Evolutionary conservation across 306 rosid species (phyloP), one percentile per base, ranked within the genome.

Genomic region (Corylus americana): DNA sequence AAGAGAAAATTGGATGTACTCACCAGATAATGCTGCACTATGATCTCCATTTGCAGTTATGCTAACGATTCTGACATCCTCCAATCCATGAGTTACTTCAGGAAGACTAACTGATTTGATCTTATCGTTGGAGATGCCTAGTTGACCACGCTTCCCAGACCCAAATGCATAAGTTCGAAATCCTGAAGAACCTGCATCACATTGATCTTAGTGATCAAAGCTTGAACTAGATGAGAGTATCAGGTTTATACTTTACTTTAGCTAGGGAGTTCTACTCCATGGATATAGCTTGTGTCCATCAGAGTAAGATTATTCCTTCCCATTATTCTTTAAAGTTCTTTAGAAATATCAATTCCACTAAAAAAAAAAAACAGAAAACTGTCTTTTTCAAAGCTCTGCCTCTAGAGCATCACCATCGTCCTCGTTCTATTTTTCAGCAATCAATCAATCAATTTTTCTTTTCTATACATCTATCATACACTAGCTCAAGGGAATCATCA

Each of bases 41-140:
- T 93, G 98, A 87, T 95, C 98, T 76, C 99, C 99, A 79, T 83
- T 92, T 73, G 99, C 96, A 77, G 89, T 72, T 70, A 93, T 75
- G 79, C 85, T 77, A 47, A 76, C 77, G 7, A 91, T 81, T 69
- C 85, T 79, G 17, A 61, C 81, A 70, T 81, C 90, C 79, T 85
- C 96, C 75, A 93, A 79, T 55, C 85, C 92, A 45, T 77, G 77
- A 42, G 86, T 59, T 64, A 70, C 78, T 83, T 78, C 51, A 59
- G 93, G 99, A 79, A 89, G 78, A 84, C 77, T 82, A 74, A 86
- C 44, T 53, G 81, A 89, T 74, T 88, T 92, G 58, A 87, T 74
- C 86, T 77, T 89, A 16, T 62, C 88, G 79, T 77, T 79, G 54
- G 91, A 86, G 74, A 90, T 83, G 63, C 99, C 98, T 74, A 95